Evolutionary conservation across 2,329 filamentous ascomycete species (phyloP), one percentile per base, ranked within the genome.

Genomic region (Alternaria gaisen): DNA sequence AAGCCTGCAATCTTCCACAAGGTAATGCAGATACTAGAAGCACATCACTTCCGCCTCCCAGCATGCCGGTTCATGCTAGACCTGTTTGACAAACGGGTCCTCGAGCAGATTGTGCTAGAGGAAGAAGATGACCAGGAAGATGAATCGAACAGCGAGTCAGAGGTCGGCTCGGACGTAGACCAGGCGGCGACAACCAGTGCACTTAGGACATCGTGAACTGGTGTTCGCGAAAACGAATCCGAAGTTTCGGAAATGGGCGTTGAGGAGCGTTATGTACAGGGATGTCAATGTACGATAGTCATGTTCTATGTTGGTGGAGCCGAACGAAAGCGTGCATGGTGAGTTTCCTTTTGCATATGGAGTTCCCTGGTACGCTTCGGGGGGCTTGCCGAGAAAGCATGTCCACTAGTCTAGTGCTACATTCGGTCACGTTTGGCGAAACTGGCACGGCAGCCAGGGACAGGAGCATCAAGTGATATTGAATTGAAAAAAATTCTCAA

Each of bases 21-120:
- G 73, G 89, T 95, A 47, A 89, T 99, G 83, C 87, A 88, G 9
- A 84, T 98, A 50, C 85, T 99, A 60, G 93, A 97, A 78, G 89
- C 88, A 68, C 94, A 97, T 71, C 93, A 96, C 75, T 98, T 95
- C 79, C 88, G 93, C 22, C 85, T 99, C 2, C 90, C 90, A 1
- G 91, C 96, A 28, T 90, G 94, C 63, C 90, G 94, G 46, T 94
- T 97, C 80, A 91, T 97, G 36, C 89, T 98, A 61, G 95, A 98
- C 75, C 81, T 99, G 22, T 99, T 99, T 72, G 94, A 98, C 73
- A 95, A 94, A 80, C 90, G 87, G 60, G 92, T 98, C 43, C 85
- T 98, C 80, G 85, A 93, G 65, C 87, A 88, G 66, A 91, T 97
- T 61, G 91, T 99, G 12, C 89, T 97, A 59, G 89, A 91, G 53